phyloP scores from a whole-genome alignment of 176 grass and related monocot genomes.

The Oryza meyeriana region DNA sequence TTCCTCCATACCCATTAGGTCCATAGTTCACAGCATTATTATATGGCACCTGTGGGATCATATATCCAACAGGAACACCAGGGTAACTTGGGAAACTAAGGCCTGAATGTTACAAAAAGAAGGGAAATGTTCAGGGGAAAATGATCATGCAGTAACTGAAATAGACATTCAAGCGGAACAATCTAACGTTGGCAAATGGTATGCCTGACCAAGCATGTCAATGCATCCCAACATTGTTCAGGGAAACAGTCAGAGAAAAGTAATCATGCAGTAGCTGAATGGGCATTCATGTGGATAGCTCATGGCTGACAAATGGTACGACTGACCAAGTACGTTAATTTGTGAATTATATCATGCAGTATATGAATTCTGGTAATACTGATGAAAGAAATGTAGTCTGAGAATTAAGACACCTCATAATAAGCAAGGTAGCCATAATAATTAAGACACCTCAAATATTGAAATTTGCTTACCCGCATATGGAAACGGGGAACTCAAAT shows the following conservation, averaged over 20 bases:
- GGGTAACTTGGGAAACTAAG: conserved; percentile 58
- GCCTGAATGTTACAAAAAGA: conserved; percentile 39
- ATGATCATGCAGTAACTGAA: not conserved
- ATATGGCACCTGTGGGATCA: conserved; percentile 70
- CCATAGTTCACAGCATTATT: conserved; percentile 59
- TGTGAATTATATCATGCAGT: not conserved
- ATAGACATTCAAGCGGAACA: not conserved
- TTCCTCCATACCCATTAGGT: conserved; percentile 84
- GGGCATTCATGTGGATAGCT: not conserved
- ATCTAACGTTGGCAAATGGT: not conserved
- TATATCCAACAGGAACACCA: conserved; percentile 82
- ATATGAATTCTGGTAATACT: not conserved
- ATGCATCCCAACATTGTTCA: not conserved
- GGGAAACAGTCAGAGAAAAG: not conserved
- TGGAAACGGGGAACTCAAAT: conserved; percentile 79
- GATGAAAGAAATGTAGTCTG: not conserved
- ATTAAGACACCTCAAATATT: not conserved
- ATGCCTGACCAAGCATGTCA: not conserved
- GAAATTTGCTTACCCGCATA: conserved; percentile 64
- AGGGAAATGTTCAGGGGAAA: not conserved
- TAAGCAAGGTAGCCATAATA: not conserved
- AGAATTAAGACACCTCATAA: not conserved
- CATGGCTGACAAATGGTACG: not conserved
- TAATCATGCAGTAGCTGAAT: not conserved
- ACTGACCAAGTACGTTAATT: not conserved